These are phyloP conservation scores for Mycosphaerella arachidis DNA, from an alignment of 2,329 filamentous ascomycete species.

Conservation along the genomic window DNA sequence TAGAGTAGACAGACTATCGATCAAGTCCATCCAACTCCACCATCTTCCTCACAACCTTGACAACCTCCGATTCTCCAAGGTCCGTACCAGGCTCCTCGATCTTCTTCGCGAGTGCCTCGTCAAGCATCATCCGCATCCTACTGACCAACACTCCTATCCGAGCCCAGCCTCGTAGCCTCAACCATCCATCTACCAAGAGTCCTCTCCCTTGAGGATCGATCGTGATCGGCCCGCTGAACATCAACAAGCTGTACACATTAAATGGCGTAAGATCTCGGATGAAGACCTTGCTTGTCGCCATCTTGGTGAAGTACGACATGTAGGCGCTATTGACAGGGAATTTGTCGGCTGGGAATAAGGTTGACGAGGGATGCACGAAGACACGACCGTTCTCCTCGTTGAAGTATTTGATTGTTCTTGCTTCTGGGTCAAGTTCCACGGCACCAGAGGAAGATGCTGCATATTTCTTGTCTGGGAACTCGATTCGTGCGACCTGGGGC, in stretches of 20 bases:
- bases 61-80: slow-evolving; percentile 56
- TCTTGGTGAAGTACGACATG: slow-evolving; percentile 85
- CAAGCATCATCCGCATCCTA: slow-evolving; percentile 77
- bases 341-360: slow-evolving; percentile 74
- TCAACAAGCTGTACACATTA: slow-evolving; percentile 79
- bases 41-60: slow-evolving; percentile 71
- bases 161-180: slow-evolving; percentile 83
- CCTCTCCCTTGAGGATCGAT: slow-evolving; percentile 85
- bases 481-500: slow-evolving; percentile 86
- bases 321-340: slow-evolving; percentile 74
- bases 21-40: slow-evolving; percentile 76
- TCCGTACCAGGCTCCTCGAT: slow-evolving; percentile 64
- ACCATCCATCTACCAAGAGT: slow-evolving; percentile 86
- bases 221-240: slow-evolving; percentile 80
- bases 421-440: slow-evolving; percentile 89
- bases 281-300: slow-evolving; percentile 88
- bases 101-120: slow-evolving; percentile 74
- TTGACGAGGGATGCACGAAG: slow-evolving; percentile 87
- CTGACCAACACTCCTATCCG: slow-evolving; percentile 87
- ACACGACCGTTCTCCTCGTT: slow-evolving; percentile 77
- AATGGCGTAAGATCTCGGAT: slow-evolving; percentile 88
- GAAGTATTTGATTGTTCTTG: slow-evolving; percentile 87
- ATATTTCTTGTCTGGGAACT: slow-evolving; percentile 94
- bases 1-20: slow-evolving; percentile 15
- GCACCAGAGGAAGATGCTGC: slow-evolving; percentile 80